These are phyloP conservation scores for Aspergillus amoenus DNA, from an alignment of 2,329 filamentous ascomycete genomes.

Conservation along the genomic window DNA sequence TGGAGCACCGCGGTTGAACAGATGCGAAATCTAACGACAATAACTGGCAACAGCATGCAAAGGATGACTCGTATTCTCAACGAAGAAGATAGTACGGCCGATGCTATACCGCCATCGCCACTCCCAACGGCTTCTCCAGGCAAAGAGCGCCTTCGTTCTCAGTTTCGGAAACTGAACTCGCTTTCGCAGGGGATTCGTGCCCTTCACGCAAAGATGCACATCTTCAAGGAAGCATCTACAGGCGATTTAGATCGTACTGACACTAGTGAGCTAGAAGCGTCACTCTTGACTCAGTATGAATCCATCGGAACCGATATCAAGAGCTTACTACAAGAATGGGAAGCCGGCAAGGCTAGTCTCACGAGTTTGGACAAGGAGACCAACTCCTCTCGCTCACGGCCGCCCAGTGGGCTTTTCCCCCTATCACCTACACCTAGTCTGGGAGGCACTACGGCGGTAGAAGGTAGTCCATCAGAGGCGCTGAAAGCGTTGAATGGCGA, in stretches of 20 bases:
- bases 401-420: constrained; percentile 47
- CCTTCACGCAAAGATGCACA: constrained; percentile 89
- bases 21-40: constrained; percentile 63
- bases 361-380: constrained; percentile 81
- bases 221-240: constrained; percentile 87
- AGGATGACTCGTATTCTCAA: constrained; percentile 68
- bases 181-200: constrained; percentile 88
- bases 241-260: constrained; percentile 71
- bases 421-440: constrained; percentile 48
- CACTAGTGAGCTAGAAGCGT: constrained; percentile 69
- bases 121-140: constrained; percentile 68
- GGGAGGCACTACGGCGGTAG: constrained; percentile 49
- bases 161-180: constrained; percentile 83
- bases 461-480: constrained; percentile 65
- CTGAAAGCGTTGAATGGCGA: constrained; percentile 78
- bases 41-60: constrained; percentile 62
- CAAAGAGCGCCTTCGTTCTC: constrained; percentile 81
- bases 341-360: constrained; percentile 79
- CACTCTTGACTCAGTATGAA: constrained; percentile 86
- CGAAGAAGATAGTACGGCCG: constrained; percentile 70
- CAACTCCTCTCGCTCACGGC: constrained; percentile 58
- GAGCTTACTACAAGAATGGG: constrained; percentile 79
- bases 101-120: constrained; percentile 52
- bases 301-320: constrained; percentile 87
- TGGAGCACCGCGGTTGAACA: constrained; percentile 78